phyloP scores from a whole-genome alignment of 306 rosid genomes.

The Castanopsis chinensis region DNA sequence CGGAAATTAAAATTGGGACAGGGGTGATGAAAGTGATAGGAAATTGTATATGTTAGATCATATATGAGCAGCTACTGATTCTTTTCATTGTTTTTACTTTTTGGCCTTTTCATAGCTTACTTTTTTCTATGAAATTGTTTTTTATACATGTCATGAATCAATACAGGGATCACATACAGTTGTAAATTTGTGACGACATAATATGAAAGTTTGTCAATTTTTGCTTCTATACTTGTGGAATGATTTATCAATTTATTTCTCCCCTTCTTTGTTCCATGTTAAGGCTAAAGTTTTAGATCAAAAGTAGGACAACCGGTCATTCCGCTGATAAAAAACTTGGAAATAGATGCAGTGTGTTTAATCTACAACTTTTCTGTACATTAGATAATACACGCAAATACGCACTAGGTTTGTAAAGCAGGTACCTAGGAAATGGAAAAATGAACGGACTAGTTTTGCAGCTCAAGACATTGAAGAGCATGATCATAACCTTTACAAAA shows the following conservation, averaged over 20 bases:
- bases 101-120: slow-evolving; percentile 18
- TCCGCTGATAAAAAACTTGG: not conserved
- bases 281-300: not conserved
- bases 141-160: slow-evolving; percentile 6
- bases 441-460: not conserved
- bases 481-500: not conserved
- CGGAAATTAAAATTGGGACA: no score
- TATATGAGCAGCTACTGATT: slow-evolving; percentile 42
- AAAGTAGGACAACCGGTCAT: not conserved
- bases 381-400: not conserved
- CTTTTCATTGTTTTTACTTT: slow-evolving; percentile 34
- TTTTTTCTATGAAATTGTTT: slow-evolving; percentile 29
- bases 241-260: not conserved
- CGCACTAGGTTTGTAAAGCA: not conserved
- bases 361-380: not conserved
- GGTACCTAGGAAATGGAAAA: not conserved
- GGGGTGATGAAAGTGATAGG: no score
- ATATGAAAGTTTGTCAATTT: slow-evolving; percentile 28
- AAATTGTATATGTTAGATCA: no score
- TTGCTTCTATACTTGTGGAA: not conserved
- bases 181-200: slow-evolving; percentile 50
- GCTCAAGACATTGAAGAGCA: not conserved
- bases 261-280: not conserved
- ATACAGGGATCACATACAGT: slow-evolving; percentile 37
- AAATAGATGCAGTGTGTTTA: not conserved